Conservation (phyloP, 352 stramenopile genomes). For the Globisporangium yorkense region DNA sequence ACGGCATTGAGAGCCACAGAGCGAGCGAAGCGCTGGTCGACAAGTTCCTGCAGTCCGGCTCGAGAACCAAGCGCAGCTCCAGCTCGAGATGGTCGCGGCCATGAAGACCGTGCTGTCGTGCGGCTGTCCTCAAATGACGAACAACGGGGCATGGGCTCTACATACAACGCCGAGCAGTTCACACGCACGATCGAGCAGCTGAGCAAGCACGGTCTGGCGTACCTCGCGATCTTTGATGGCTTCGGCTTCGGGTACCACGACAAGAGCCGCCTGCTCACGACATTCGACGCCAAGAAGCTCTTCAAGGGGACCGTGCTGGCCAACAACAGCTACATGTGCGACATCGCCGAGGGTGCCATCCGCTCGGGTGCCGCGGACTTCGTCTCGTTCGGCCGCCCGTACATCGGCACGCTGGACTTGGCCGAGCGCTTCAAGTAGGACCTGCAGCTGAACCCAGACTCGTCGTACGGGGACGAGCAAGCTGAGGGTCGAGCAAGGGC, state of each 20-base stretch:
- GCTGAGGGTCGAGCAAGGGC: too few relatives aligned
- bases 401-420: slow-evolving; percentile 31
- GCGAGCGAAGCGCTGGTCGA: slow-evolving; percentile 85
- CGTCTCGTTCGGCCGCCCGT: slow-evolving; percentile 22
- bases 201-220: slow-evolving; percentile 9
- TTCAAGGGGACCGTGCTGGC: slow-evolving; percentile 20
- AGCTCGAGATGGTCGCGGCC: background rate
- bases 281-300: slow-evolving; percentile 9
- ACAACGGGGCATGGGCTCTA: background rate
- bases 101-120: background rate
- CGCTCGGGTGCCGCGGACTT: slow-evolving; percentile 14
- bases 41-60: slow-evolving; percentile 52
- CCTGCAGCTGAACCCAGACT: background rate
- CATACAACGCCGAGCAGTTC: background rate
- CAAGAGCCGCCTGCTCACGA: slow-evolving; percentile 7
- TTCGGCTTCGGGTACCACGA: slow-evolving; percentile 8
- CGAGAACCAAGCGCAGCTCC: background rate
- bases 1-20: slow-evolving; percentile 87
- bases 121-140: background rate
- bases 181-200: slow-evolving; percentile 1
- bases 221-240: slow-evolving; percentile 10
- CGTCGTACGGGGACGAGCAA: background rate
- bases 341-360: slow-evolving; percentile 8
- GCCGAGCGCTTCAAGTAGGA: slow-evolving; percentile 8
- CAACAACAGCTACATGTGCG: slow-evolving; percentile 16